Percentiles rank a stretch among this genome's conserved stretches.
phyloP scores from a whole-genome alignment of 2,329 filamentous ascomycete genomes.

The Pseudocercospora macadamiae region DNA sequence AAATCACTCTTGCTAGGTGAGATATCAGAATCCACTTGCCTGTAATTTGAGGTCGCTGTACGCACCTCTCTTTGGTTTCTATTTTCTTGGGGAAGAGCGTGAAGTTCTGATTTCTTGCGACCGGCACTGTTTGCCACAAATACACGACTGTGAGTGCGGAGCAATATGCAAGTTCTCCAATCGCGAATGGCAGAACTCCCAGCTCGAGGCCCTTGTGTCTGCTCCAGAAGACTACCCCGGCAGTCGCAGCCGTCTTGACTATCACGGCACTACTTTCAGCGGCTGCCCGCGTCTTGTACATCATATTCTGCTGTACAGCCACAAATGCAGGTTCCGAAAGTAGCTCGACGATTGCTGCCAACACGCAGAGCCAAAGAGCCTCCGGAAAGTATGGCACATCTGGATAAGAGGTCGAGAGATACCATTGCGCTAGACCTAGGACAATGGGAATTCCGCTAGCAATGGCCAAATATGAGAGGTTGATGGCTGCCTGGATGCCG shows the following conservation, averaged over 20 bases:
- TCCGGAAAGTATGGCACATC: slow-evolving; percentile 64
- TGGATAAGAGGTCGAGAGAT: slow-evolving; percentile 59
- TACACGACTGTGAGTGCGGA: slow-evolving; percentile 71
- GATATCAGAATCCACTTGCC: slow-evolving; percentile 29
- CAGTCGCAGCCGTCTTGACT: slow-evolving; percentile 73
- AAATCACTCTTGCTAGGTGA: slow-evolving; percentile 44
- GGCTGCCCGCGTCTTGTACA: slow-evolving; percentile 76
- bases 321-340: slow-evolving; percentile 87
- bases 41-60: slow-evolving; percentile 27
- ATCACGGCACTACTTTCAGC: slow-evolving; percentile 85
- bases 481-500: slow-evolving; percentile 75
- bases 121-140: slow-evolving; percentile 58
- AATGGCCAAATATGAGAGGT: slow-evolving; percentile 81
- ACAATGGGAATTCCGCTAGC: slow-evolving; percentile 65
- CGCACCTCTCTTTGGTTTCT: slow-evolving; percentile 43
- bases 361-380: slow-evolving; percentile 58
- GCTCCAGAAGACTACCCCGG: slow-evolving; percentile 69
- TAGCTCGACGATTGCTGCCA: slow-evolving; percentile 72
- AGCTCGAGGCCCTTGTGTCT: slow-evolving; percentile 56
- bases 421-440: slow-evolving; percentile 65
- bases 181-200: slow-evolving; percentile 84
- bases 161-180: slow-evolving; percentile 82
- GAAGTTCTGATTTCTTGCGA: slow-evolving; percentile 65
- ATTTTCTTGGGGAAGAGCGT: slow-evolving; percentile 63
- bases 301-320: slow-evolving; percentile 77